A percentile compares a stretch with the other conserved stretches of the same genome.
Conservation (phyloP, 805 yeast genomes). For the Candida sphagnicola region DNA sequence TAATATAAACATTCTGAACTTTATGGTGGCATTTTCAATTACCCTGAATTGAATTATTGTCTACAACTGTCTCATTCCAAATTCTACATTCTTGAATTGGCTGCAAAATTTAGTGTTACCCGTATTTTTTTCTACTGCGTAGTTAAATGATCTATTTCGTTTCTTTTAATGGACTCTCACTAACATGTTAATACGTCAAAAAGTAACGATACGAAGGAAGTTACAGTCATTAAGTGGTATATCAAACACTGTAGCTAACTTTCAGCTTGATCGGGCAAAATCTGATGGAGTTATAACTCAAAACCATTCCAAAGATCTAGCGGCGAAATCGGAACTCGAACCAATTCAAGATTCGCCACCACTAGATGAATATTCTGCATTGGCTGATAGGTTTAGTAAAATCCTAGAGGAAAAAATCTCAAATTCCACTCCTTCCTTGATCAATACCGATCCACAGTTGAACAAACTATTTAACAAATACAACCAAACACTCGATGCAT, state of each 20-base stretch:
- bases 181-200: neutral
- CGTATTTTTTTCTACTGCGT: no score
- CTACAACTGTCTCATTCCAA: no score
- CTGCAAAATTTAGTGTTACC: no score
- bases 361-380: constrained; percentile 18
- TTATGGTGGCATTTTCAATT: no score
- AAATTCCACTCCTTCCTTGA: constrained; percentile 11
- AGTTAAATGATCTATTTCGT: no score
- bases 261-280: neutral
- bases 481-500: constrained; percentile 1
- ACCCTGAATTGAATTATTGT: no score
- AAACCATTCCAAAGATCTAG: neutral
- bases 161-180: no score
- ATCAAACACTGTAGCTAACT: neutral
- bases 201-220: neutral
- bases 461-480: constrained; percentile 12
- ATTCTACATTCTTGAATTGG: neutral
- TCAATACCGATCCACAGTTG: constrained; percentile 17
- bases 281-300: neutral
- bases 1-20: no score
- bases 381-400: constrained; percentile 28
- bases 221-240: neutral
- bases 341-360: neutral
- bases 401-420: constrained; percentile 27
- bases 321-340: neutral